Conservation (phyloP, 1,139 yeast species). For the Pichia sp. region DNA sequence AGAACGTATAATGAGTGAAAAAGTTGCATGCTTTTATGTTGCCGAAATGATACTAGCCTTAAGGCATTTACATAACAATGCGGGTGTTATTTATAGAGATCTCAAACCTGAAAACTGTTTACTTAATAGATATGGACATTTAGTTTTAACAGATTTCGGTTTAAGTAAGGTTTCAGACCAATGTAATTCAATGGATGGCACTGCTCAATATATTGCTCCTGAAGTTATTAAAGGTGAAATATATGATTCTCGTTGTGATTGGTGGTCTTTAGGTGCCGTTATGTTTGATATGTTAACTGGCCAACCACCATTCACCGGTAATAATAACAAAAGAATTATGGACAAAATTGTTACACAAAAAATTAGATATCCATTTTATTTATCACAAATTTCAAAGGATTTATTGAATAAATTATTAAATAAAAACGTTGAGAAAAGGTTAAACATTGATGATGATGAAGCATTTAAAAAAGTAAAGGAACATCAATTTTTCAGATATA, state of each 20-base stretch:
- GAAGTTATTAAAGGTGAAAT: conserved; percentile 79
- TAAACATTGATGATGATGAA: conserved; percentile 54
- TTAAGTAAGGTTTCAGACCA: conserved; percentile 58
- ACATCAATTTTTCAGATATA: conserved; percentile 76
- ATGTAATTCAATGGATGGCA: conserved; percentile 78
- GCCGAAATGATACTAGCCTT: conserved; percentile 85
- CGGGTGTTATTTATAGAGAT: conserved; percentile 88
- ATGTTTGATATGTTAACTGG: conserved; percentile 86
- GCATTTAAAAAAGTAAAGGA: conserved; percentile 46
- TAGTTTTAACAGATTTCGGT: conserved; percentile 91
- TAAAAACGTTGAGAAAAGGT: conserved; percentile 69
- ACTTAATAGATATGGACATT: conserved; percentile 69
- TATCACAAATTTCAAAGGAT: conserved; percentile 84
- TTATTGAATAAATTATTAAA: conserved; percentile 64
- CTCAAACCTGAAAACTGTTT: conserved; percentile 92
- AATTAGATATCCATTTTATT: conserved; percentile 74
- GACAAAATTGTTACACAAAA: conserved; percentile 77
- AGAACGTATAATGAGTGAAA: conserved; percentile 55
- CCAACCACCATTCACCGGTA: conserved; percentile 92
- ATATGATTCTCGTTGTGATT: conserved; percentile 84
- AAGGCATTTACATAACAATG: conserved; percentile 63
- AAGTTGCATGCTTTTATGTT: conserved; percentile 73
- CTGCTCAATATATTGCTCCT: conserved; percentile 97
- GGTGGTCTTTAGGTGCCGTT: conserved; percentile 91
- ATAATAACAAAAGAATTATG: conserved; percentile 72